A percentile compares a stretch with the other conserved stretches of the same genome.
Conservation (phyloP, 345 rosid species). For the Populus davidiana region DNA sequence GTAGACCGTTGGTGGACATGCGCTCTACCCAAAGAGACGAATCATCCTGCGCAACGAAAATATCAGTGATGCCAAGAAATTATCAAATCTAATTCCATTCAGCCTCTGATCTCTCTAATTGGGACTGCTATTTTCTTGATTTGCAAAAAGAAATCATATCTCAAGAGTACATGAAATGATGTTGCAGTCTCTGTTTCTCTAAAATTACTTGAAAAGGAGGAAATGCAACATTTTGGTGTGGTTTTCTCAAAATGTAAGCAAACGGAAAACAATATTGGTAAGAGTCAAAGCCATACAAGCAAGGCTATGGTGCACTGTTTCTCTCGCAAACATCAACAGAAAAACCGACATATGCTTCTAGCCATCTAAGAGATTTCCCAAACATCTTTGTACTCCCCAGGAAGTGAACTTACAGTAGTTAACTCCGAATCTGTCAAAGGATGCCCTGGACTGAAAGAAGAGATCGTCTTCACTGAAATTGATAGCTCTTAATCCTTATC, state of each 20-base stretch:
- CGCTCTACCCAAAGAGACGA: background rate
- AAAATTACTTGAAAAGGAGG: background rate
- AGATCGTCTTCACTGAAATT: background rate
- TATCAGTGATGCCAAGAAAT: background rate
- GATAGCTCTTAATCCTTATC: background rate
- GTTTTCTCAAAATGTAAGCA: background rate
- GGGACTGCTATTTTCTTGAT: background rate
- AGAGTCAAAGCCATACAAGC: background rate
- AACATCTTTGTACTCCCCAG: background rate
- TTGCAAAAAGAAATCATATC: background rate
- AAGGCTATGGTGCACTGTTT: background rate
- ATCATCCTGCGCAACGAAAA: background rate
- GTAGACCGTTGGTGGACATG: background rate
- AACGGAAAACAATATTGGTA: background rate
- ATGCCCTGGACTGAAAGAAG: background rate
- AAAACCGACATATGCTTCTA: background rate
- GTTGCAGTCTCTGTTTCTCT: too few relatives aligned
- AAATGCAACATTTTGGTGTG: background rate
- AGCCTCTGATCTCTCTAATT: too few relatives aligned
- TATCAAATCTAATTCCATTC: background rate
- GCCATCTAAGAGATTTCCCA: background rate
- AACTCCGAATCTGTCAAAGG: background rate
- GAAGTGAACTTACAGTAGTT: background rate
- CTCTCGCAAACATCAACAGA: background rate
- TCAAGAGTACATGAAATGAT: background rate